These are phyloP conservation scores for Neopestalotiopsis rosae DNA, from an alignment of 2,329 filamentous ascomycete genomes.

Conservation along the genomic window DNA sequence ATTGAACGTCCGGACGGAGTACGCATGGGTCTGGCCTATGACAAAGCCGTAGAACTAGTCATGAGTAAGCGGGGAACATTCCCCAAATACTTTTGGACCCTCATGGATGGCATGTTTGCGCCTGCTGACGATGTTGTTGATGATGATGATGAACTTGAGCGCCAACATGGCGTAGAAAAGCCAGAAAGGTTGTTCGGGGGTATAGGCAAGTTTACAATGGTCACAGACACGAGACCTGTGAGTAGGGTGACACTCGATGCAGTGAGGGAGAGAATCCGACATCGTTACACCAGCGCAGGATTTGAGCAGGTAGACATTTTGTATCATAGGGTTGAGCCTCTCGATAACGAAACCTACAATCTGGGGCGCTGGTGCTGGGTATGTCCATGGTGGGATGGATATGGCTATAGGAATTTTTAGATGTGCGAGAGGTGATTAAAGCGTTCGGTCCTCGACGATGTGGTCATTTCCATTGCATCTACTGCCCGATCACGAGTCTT, in stretches of 20 bases:
- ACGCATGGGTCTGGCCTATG: conserved; percentile 9
- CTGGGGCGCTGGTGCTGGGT: no score
- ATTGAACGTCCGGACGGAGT: background rate
- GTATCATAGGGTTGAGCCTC: background rate
- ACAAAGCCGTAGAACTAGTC: background rate
- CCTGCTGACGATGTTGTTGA: no score
- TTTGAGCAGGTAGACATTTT: conserved; percentile 1
- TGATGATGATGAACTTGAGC: background rate
- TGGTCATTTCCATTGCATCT: no score
- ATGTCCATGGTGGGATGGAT: no score
- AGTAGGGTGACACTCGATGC: background rate
- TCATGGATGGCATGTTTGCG: background rate
- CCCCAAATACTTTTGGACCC: background rate
- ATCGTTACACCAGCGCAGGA: background rate
- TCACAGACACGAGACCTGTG: background rate
- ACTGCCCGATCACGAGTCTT: no score
- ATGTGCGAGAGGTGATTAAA: no score
- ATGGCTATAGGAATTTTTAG: no score
- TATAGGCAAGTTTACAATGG: background rate
- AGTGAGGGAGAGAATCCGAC: background rate
- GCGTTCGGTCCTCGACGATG: no score
- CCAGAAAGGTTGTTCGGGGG: conserved; percentile 6
- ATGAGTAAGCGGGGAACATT: no score
- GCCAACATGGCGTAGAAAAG: background rate
- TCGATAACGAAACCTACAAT: no score